phyloP scores from a whole-genome alignment of 164 flowering plant species.

The Euptelea pleiosperma region DNA sequence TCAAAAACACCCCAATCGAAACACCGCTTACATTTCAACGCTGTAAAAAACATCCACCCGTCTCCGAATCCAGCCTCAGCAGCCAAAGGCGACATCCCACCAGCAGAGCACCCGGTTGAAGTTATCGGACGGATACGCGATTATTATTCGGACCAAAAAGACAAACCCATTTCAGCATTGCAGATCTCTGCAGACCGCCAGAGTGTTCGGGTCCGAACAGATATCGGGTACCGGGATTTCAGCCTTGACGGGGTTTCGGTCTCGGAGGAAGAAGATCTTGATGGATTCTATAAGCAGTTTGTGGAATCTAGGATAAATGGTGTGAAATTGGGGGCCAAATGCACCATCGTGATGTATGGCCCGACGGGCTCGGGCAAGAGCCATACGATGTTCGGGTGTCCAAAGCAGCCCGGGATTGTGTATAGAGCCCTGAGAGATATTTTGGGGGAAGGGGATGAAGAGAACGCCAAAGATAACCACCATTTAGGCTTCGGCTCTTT shows the following conservation, averaged over 20 bases:
- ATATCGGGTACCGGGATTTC: conserved; percentile 87
- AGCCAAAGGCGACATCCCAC: conserved; percentile 33
- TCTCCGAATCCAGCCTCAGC: conserved; percentile 45
- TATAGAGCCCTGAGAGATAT: conserved; percentile 76
- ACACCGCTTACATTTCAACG: conserved; percentile 43
- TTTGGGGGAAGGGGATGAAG: conserved; percentile 53
- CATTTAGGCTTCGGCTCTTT: conserved; percentile 41
- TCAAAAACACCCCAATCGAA: conserved; percentile 66
- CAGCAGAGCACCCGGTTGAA: conserved; percentile 84
- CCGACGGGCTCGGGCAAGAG: conserved; percentile 98
- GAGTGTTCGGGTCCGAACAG: conserved; percentile 60
- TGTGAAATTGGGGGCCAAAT: conserved; percentile 80
- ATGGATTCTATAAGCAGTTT: conserved; percentile 69
- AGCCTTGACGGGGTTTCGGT: conserved; percentile 81
- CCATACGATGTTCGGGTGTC: conserved; percentile 93
- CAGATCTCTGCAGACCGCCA: conserved; percentile 48
- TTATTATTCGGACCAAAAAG: conserved; percentile 51
- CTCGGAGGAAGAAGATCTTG: conserved; percentile 87
- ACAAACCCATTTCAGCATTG: conserved; percentile 45
- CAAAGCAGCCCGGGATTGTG: conserved; percentile 88
- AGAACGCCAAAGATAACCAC: conserved; percentile 16
- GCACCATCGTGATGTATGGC: conserved; percentile 97
- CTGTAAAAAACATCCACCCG: conserved; percentile 32
- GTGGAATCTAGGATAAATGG: conserved; percentile 74
- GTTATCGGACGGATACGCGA: conserved; percentile 81